A percentile compares a stretch with the other conserved stretches of the same genome.
Conservation (phyloP, 1,139 yeast species). For the Yamadazyma friedrichii region DNA sequence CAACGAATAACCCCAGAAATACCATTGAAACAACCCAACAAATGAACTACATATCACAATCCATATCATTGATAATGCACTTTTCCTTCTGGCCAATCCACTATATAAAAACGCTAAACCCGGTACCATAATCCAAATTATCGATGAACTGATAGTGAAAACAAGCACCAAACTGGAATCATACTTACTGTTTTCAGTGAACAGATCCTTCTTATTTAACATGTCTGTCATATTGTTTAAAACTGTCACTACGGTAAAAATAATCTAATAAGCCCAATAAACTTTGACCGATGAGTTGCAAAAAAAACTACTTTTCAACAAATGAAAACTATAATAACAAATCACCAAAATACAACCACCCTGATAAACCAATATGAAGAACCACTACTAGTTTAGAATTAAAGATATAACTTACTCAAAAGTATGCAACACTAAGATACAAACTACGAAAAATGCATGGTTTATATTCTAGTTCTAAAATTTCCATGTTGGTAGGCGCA, state of each 20-base stretch:
- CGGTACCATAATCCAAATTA: conserved; percentile 91
- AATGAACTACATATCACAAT: conserved; percentile 70
- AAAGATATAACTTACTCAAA: too few relatives aligned
- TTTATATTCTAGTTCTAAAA: too few relatives aligned
- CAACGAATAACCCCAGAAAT: conserved; percentile 94
- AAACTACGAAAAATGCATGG: too few relatives aligned
- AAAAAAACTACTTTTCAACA: too few relatives aligned
- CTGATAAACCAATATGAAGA: too few relatives aligned
- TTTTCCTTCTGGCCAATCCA: conserved; percentile 88
- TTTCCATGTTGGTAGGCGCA: too few relatives aligned
- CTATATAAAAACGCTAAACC: conserved; percentile 92
- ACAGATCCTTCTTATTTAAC: conserved; percentile 27
- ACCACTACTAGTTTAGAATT: too few relatives aligned
- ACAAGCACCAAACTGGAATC: conserved; percentile 44
- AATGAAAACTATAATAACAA: too few relatives aligned
- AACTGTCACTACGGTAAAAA: neutral
- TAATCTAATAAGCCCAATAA: neutral
- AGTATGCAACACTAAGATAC: too few relatives aligned
- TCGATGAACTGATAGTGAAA: conserved; percentile 59
- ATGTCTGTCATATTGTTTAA: neutral
- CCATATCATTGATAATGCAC: conserved; percentile 89
- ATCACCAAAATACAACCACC: too few relatives aligned
- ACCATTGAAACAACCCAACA: conserved; percentile 90
- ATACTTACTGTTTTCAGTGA: conserved; percentile 40
- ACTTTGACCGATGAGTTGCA: too few relatives aligned